phyloP scores from a whole-genome alignment of 2,329 filamentous ascomycete species.

The Alternaria ventricosa region DNA sequence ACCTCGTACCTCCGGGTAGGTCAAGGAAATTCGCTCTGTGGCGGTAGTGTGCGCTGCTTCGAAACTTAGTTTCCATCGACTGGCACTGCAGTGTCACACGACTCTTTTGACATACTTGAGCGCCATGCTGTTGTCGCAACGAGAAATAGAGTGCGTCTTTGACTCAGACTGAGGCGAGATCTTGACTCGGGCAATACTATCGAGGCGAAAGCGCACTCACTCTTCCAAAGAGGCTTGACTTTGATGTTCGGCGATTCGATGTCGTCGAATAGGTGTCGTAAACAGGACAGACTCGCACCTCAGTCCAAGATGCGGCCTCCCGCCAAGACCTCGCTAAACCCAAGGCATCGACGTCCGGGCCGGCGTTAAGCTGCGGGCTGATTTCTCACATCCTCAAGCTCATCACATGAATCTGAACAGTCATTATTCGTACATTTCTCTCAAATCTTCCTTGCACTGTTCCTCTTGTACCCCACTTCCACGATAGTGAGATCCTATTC shows the following conservation, averaged over 20 bases:
- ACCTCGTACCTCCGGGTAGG: background rate
- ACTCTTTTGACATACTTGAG: background rate
- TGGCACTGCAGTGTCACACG: background rate
- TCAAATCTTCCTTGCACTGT: background rate
- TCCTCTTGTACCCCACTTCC: fast-evolving
- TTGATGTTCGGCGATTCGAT: background rate
- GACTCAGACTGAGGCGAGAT: background rate
- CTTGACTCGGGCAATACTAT: background rate
- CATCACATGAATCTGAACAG: background rate
- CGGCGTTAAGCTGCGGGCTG: background rate
- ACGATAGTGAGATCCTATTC: background rate
- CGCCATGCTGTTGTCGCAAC: background rate
- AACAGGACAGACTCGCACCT: background rate
- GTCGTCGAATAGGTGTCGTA: background rate
- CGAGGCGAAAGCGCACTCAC: background rate
- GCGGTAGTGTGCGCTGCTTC: background rate
- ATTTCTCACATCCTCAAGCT: background rate
- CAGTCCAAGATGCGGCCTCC: background rate
- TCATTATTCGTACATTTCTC: background rate
- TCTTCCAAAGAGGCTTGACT: background rate
- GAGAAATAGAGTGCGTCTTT: background rate
- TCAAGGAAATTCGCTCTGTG: background rate
- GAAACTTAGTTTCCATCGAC: background rate
- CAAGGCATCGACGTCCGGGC: background rate
- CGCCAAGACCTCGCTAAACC: background rate